Evolutionary conservation across 768 basidiomycete species (phyloP), one percentile per base, ranked within the genome.

Genomic region (Suillus clintonianus): DNA sequence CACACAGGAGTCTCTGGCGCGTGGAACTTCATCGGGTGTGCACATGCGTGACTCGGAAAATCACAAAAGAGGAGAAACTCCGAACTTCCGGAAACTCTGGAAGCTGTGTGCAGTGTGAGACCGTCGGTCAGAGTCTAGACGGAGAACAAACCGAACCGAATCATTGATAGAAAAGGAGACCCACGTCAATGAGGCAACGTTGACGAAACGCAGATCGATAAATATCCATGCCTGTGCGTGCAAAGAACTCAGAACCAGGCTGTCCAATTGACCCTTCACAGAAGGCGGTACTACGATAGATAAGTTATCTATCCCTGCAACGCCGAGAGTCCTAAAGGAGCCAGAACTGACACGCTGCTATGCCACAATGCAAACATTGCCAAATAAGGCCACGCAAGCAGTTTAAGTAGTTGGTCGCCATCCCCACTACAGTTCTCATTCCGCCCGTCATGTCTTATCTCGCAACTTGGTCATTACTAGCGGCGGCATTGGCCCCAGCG

Each of bases 401-500:
- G 36, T 64, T 74, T 71, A 74, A 76, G 67, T 73, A 73, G 64
- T 47, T 24, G 62, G 67, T 61, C 9, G 60, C 37, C n/a, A 37
- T 43, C 39, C 5, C 14, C 41, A n/a, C 65, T 54, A 2, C 27
- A 60, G 65, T 62, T 67, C 66, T 62, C 50, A 56, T 59, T 66
- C 66, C 68, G 61, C 27, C 77, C 64, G 73, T 45, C 74, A 79
- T 80, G 72, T 75, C 76, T 60, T 73, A 71, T 14, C 37, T 81
- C 50, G 61, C 77, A 58, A 70, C 70, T 58, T 65, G 78, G 30
- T 68, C 75, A 32, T 64, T 83, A 15, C 65, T 81, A 67, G 81
- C 75, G 63, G 79, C 71, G 68, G 76, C 78, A 64, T 64, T 81
- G 59, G 77, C 74, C 63, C 74, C 76, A 68, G 67, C 73, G 2